Evolutionary conservation across 768 basidiomycete species (phyloP).

Genomic region (Termitomyces sp.): DNA sequence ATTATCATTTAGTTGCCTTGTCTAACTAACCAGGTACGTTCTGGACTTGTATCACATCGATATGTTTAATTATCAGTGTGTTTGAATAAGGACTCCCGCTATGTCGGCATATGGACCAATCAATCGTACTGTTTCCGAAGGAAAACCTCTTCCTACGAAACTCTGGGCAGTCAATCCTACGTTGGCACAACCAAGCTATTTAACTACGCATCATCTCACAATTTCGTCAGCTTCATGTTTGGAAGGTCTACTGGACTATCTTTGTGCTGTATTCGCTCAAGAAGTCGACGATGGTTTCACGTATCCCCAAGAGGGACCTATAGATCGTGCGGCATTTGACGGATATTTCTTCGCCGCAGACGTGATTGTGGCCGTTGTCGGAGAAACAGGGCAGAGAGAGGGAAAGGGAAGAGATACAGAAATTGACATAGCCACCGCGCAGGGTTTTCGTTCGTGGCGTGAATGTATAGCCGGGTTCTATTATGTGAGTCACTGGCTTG

Average conservation of each 20-base stretch:
- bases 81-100: background rate
- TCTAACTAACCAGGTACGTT: background rate
- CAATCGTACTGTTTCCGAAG: conserved; percentile 19
- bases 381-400: conserved; percentile 16
- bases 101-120: conserved; percentile 79
- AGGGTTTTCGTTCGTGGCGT: conserved; percentile 52
- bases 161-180: conserved; percentile 33
- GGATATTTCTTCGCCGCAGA: conserved; percentile 76
- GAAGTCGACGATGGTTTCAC: conserved; percentile 74
- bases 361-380: conserved; percentile 60
- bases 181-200: conserved; percentile 16
- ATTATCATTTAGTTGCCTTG: background rate
- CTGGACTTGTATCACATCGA: background rate
- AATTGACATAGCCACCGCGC: conserved; percentile 35
- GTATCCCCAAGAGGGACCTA: conserved; percentile 77
- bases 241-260: conserved; percentile 53
- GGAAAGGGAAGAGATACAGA: conserved; percentile 17
- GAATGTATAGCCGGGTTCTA: conserved; percentile 72
- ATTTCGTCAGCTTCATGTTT: conserved; percentile 30
- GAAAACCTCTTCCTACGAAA: conserved; percentile 36
- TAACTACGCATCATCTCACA: conserved; percentile 51
- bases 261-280: conserved; percentile 56
- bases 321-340: conserved; percentile 50
- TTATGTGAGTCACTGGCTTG: conserved; percentile 45
- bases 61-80: background rate